Base-by-base conservation (phyloP, 23 red algal species). In the Gracilaria gracilis region DNA sequence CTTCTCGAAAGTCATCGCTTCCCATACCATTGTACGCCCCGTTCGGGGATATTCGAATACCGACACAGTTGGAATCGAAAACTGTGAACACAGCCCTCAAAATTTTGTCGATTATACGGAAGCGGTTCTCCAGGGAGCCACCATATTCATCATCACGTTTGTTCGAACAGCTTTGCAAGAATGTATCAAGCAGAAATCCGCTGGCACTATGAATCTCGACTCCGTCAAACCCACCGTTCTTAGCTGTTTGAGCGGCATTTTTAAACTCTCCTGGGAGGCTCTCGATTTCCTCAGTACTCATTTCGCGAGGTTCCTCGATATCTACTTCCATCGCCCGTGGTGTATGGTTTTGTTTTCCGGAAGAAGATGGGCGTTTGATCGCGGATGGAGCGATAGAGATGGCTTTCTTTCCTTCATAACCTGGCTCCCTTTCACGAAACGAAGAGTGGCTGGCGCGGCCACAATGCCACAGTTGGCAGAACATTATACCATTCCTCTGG, bases 191-290 rank as follows among this genome's bases (percentile, higher is more conserved):
- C 27, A 96, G 49, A 54, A 86, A 96, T 19, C 94, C 94, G 55
- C 91, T 96, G 13, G 94, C 94, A 49, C 87, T 69, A 64, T 96
- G 94, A 11, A 96, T 66, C 61, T 96, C 94, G 16, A 96, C 86
- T 23, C 94, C 94, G 58, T 96, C 94, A 87, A 96, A 96, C 9
- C 94, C 94, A 14, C 79, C 94, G 16, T 77, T 39, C 54, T 72
- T 91, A 11, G 94, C 94, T 37, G 70, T 75, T 67, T 79, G 28
- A 44, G 87, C 87, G 19, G 94, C 94, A 20, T 79, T 58, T 40
- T 44, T 34, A 51, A 77, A 96, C 61, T 96, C 94, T 23, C 80
- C 80, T 19, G 83, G 78, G 21, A 85, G 78, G 33, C 36, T 36
- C 9, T 48, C 48, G 25, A 96, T 79, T 67, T 96, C 94, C 11